Percentiles rank a stretch among this genome's conserved stretches.
These are phyloP conservation scores for Talinum fruticosum DNA, from an alignment of 148 eudicot genomes.

Conservation along the genomic window DNA sequence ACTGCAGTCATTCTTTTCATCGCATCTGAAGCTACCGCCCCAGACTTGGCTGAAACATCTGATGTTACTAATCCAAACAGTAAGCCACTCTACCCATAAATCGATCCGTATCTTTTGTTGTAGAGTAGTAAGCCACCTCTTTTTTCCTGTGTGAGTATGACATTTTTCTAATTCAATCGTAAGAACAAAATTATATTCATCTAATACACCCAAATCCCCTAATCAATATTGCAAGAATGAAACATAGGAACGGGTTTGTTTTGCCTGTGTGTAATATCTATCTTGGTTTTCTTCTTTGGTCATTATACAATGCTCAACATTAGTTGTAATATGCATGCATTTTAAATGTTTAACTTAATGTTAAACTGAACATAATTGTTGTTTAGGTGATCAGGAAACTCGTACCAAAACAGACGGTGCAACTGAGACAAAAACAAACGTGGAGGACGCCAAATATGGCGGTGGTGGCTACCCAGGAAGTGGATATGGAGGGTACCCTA, in stretches of 20 bases:
- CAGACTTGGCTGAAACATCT: constrained; percentile 23
- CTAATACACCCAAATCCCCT: too few relatives aligned
- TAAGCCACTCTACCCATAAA: not conserved
- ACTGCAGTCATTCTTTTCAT: constrained; percentile 22
- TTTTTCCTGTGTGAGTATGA: too few relatives aligned
- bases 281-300: too few relatives aligned
- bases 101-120: not conserved
- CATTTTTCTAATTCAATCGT: too few relatives aligned
- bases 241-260: too few relatives aligned
- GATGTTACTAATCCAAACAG: constrained; percentile 6
- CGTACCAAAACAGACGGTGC: not conserved
- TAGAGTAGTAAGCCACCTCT: not conserved
- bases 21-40: constrained; percentile 25
- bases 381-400: constrained; percentile 7
- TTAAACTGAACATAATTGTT: not conserved
- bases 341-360: too few relatives aligned
- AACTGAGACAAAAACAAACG: too few relatives aligned
- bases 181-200: too few relatives aligned
- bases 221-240: too few relatives aligned
- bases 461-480: constrained; percentile 7
- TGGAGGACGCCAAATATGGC: constrained; percentile 21
- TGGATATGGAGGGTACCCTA: not conserved
- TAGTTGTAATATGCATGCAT: too few relatives aligned
- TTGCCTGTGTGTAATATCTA: too few relatives aligned
- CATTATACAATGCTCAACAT: too few relatives aligned